phyloP scores from a whole-genome alignment of 2,329 filamentous ascomycete genomes.

The Aspergillus fructus region DNA sequence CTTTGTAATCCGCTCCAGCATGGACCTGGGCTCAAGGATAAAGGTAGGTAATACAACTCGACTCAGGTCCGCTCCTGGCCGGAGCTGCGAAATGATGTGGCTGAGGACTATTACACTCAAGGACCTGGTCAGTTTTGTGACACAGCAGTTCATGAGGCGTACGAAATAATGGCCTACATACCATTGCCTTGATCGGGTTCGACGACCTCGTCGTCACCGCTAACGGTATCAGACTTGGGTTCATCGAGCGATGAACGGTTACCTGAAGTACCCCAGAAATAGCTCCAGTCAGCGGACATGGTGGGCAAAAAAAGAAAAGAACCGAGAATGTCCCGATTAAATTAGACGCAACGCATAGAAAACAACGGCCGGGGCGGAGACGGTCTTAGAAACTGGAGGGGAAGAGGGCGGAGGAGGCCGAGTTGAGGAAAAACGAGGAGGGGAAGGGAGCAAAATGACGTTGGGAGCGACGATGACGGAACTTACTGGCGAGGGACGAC shows the following conservation, averaged over 20 bases:
- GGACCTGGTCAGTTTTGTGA: conserved; percentile 3
- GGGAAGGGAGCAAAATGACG: conserved; percentile 17
- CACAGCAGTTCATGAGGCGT: not conserved
- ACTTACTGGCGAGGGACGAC: conserved; percentile 39
- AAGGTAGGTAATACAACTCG: conserved; percentile 94
- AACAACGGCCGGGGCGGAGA: not conserved
- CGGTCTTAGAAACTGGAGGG: not conserved
- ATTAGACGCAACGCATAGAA: not conserved
- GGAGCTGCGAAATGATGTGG: conserved; percentile 95
- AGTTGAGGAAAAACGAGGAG: conserved; percentile 10
- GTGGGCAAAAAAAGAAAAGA: conserved; percentile 5
- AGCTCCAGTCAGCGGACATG: conserved; percentile 30
- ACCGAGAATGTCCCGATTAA: not conserved
- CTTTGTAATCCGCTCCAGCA: conserved; percentile 99
- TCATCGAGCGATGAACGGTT: conserved; percentile 60
- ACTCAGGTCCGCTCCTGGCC: conserved; percentile 91
- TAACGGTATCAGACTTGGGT: conserved; percentile 35
- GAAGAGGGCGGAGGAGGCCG: conserved; percentile 1
- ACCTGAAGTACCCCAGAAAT: conserved; percentile 35
- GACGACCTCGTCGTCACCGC: conserved; percentile 74
- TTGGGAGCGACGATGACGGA: conserved; percentile 13
- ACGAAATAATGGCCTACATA: conserved; percentile 44
- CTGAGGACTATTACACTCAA: conserved; percentile 67
- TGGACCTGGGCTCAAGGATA: conserved; percentile 94
- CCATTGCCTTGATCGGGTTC: conserved; percentile 94